Conservation (phyloP, 2,329 filamentous ascomycete species). For the Talaromyces piceae region DNA sequence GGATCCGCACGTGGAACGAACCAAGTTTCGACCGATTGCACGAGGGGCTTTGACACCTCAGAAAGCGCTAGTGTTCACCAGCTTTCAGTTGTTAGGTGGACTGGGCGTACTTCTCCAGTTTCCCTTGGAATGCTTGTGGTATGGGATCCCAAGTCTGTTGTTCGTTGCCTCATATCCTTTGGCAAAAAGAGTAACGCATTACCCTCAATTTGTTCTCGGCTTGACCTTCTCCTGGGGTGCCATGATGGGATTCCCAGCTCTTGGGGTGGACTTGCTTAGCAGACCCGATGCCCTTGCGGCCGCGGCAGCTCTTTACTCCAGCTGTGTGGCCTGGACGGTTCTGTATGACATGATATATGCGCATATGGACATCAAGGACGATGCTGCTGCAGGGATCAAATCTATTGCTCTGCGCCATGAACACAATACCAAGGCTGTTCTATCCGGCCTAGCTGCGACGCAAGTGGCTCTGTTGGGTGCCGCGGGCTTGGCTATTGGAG, state of each 20-base stretch:
- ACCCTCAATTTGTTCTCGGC: slow-evolving; percentile 46
- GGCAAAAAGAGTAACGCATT: slow-evolving; percentile 47
- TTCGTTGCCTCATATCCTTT: slow-evolving; percentile 44
- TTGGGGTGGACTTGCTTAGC: slow-evolving; percentile 39
- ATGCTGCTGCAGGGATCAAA: slow-evolving; percentile 43
- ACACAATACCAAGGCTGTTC: slow-evolving; percentile 38
- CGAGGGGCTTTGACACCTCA: slow-evolving; percentile 42
- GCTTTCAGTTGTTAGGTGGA: slow-evolving; percentile 35
- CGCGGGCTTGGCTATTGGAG: slow-evolving; percentile 42
- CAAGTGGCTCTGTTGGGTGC: slow-evolving; percentile 38
- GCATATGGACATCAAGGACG: slow-evolving; percentile 46
- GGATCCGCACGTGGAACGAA: slow-evolving; percentile 46
- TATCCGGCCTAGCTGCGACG: slow-evolving; percentile 32
- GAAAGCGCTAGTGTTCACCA: slow-evolving; percentile 39
- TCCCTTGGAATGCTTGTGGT: slow-evolving; percentile 35
- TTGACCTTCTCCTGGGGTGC: slow-evolving; percentile 46
- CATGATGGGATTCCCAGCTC: slow-evolving; percentile 41
- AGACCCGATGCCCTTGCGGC: slow-evolving; percentile 30
- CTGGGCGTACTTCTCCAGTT: slow-evolving; percentile 38
- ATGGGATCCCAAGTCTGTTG: slow-evolving; percentile 37
- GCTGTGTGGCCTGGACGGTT: slow-evolving; percentile 43
- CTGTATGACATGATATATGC: slow-evolving; percentile 47
- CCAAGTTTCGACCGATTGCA: slow-evolving; percentile 45
- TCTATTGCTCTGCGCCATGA: slow-evolving; percentile 45
- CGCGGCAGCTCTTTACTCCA: slow-evolving; percentile 38